Evolutionary conservation across 202 grass and related monocot genomes (phyloP).

Genomic region (Schoenoplectus triqueter): DNA sequence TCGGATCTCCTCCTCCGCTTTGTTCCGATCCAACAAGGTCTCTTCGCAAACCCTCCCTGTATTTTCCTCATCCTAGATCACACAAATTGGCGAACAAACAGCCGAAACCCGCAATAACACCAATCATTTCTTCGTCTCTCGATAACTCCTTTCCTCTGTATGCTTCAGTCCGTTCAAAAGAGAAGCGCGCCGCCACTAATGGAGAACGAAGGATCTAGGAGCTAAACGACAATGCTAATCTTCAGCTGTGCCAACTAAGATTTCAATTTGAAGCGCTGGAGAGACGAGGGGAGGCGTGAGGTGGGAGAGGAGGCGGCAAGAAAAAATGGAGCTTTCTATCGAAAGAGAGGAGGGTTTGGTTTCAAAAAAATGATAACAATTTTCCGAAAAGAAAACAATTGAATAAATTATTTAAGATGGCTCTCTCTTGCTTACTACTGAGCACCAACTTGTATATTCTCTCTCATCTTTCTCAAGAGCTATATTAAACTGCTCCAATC

Average conservation of each 20-base stretch:
- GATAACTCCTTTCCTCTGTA: not conserved
- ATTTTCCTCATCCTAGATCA: conserved; percentile 80
- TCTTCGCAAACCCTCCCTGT: conserved; percentile 8
- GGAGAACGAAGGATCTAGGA: conserved; percentile 40
- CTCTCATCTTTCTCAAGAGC: not conserved
- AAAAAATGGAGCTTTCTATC: conserved; percentile 44
- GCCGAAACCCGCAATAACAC: conserved; percentile 47
- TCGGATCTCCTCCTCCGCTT: conserved; percentile 35
- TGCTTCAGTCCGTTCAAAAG: conserved; percentile 5
- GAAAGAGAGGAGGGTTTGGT: conserved; percentile 45
- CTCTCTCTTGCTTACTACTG: conserved; percentile 10
- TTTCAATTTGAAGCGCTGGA: conserved; percentile 49
- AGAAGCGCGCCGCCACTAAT: conserved; percentile 36
- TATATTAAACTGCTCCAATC: conserved; percentile 9
- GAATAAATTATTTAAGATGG: conserved; percentile 33
- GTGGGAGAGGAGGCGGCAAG: conserved; percentile 39
- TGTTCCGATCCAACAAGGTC: conserved; percentile 29
- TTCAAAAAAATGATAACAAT: conserved; percentile 68
- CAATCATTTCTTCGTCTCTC: conserved; percentile 41
- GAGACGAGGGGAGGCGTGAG: conserved; percentile 2
- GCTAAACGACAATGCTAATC: conserved; percentile 30
- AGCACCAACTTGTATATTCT: conserved; percentile 38
- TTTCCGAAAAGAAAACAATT: conserved; percentile 28
- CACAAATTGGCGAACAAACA: conserved; percentile 38
- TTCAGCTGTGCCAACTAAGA: conserved; percentile 48